These are phyloP conservation scores for Eucalyptus tenuipes DNA, from an alignment of 345 rosid genomes.

Conservation along the genomic window DNA sequence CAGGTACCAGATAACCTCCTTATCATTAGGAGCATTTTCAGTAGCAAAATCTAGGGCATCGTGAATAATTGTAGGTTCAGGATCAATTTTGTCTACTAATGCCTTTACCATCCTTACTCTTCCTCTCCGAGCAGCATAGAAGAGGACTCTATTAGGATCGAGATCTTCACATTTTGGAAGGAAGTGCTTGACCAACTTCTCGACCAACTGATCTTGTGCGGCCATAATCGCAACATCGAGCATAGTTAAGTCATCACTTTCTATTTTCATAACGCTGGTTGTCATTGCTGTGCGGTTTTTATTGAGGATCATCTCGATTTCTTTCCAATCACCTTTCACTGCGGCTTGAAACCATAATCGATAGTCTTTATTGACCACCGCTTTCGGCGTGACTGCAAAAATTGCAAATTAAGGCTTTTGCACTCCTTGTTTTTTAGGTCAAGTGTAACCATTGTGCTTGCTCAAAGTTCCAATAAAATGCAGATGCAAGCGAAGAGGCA, in stretches of 20 bases:
- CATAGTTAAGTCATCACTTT: not conserved
- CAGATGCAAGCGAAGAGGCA: not conserved
- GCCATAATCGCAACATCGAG: not conserved
- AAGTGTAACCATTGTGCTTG: not conserved
- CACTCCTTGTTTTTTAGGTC: not conserved
- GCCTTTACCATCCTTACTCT: not conserved
- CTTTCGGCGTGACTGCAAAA: not conserved
- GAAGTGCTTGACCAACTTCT: not conserved
- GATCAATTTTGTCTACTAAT: not conserved
- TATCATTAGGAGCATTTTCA: fast-evolving
- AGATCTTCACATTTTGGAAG: not conserved
- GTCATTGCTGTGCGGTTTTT: fast-evolving
- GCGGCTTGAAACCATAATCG: not conserved
- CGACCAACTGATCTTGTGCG: not conserved
- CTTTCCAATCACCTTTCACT: not conserved
- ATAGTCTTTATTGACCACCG: not conserved
- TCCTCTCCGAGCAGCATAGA: not conserved
- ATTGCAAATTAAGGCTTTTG: not conserved
- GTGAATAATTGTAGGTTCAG: fast-evolving
- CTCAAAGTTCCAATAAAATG: not conserved
- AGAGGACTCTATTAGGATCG: fast-evolving
- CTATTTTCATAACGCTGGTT: not conserved
- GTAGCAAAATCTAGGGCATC: fast-evolving
- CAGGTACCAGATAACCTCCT: not conserved
- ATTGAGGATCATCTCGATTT: not conserved